Evolutionary conservation across 306 rosid species (phyloP), one percentile per base, ranked within the genome.

Genomic region (Prosopis cineraria): DNA sequence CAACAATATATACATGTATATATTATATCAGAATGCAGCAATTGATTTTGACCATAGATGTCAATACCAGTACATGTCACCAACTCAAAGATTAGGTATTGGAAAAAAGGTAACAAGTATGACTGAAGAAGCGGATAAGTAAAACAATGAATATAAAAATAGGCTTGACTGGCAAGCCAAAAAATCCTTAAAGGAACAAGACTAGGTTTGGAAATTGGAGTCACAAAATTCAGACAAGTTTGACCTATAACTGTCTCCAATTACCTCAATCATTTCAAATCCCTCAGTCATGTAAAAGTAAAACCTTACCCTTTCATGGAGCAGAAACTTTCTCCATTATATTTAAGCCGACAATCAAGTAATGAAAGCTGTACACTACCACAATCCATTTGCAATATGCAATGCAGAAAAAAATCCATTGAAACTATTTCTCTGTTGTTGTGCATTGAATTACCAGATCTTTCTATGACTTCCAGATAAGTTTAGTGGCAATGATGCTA

Each of bases 201-300:
- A 52, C 55, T 30, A 8, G 17, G 36, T 74, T 30, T 27, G 25
- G 39, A 68, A 41, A 25, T 16, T 43, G 53, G 55, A 68, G 37
- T 12, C 76, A 74, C 45, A 68, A 56, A 53, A 74, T 68, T 67
- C 29, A 3, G 43, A 66, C 22, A 43, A 5, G 29, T 56, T 56
- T 56, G 33, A 56, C 16, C 71, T 24, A 33, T 24, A 31, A 41
- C 65, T 77, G 36, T 33, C 43, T 50, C 30, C 27, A 68, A 56
- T 43, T 74, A 17, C 70, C 64, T 67, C 19, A 47, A 59, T 43
- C 60, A 81, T 64, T 63, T 24, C 33, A 66, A 77, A 71, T 41
- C 30, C 84, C 71, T 24, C 10, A 6, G 72, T 29, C 71, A 43
- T 47, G 44, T 34, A 68, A 58, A 68, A 70, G 56, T 27, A 68